A percentile compares a stretch with the other conserved stretches of the same genome.
Evolutionary conservation across 352 stramenopile species (phyloP).

Genomic region (Phytophthora pistaciae): DNA sequence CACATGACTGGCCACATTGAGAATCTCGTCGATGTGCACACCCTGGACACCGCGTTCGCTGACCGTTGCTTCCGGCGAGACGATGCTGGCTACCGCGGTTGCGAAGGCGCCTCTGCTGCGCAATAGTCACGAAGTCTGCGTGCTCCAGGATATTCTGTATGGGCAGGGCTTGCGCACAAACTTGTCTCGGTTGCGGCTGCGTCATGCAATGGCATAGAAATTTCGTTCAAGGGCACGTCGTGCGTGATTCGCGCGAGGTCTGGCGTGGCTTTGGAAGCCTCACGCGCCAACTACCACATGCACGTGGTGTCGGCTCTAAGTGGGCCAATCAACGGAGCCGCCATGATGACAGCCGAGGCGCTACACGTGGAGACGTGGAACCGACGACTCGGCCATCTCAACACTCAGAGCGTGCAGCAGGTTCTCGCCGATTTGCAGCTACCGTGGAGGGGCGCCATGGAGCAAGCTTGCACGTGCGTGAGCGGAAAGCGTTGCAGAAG

Average conservation of each 20-base stretch:
- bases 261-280: background rate
- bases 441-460: background rate
- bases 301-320: background rate
- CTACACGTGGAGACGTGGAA: background rate
- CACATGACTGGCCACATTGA: background rate
- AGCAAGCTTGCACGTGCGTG: too few relatives aligned
- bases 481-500: too few relatives aligned
- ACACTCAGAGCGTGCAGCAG: background rate
- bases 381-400: background rate
- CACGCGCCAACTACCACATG: background rate
- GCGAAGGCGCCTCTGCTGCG: background rate
- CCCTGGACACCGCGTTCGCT: background rate
- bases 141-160: background rate
- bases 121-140: background rate
- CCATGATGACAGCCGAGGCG: background rate
- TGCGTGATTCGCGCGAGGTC: background rate
- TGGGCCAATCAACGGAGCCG: background rate
- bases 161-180: too few relatives aligned
- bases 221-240: background rate
- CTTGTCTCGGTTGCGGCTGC: background rate
- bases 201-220: background rate
- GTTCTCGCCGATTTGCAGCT: background rate
- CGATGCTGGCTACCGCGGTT: background rate
- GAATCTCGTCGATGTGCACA: background rate
- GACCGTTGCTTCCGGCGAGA: background rate